Evolutionary conservation across 192 early-diverging fungal species (phyloP), one percentile per base, ranked within the genome.

Genomic region (Coemansia sp.): DNA sequence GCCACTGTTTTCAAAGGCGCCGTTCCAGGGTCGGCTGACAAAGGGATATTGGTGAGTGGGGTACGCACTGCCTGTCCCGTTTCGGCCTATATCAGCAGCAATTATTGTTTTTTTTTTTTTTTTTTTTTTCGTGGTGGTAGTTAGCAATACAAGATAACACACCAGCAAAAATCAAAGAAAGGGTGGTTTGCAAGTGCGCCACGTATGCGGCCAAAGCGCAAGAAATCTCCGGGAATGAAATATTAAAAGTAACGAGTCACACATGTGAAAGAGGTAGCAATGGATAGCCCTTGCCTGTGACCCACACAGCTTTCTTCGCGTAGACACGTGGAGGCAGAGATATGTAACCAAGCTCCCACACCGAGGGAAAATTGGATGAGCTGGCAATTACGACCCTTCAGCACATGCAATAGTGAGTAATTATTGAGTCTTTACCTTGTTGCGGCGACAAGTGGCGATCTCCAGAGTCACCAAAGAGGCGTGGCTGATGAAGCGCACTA

Each of bases 21-120:
- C 79, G 37, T 69, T 74, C 79, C 79, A 82, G 36, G 74, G 79
- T 14, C 79, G 74, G 61, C 34, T 73, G 44, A 71, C 75, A 67
- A 73, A 74, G 25, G 74, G 70, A 34, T 76, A 71, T 36, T 82
- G 74, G 61, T 81, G 73, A 31, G 68, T 68, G 12, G 78, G 73
- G 38, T 76, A 82, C 1, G 79, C 74, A 29, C 74, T 76, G 15
- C 71, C 74, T 0, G 78, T 64, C 2, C 78, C 78, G 42, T 72
- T 75, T 44, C 78, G 78, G 7, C 72, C 76, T 74, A 78, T 34
- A 41, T 19, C 34, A 29, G 10, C 29, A 63, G 21, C 5, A 38
- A 38, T 25, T 9, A n/a, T n/a, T n/a, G n/a, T n/a, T n/a, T n/a
- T n/a, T n/a, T n/a, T n/a, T n/a, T n/a, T n/a, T n/a, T n/a, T n/a